These are phyloP conservation scores for Calonectria hongkongensis DNA, from an alignment of 2,329 filamentous ascomycete species.

Conservation along the genomic window DNA sequence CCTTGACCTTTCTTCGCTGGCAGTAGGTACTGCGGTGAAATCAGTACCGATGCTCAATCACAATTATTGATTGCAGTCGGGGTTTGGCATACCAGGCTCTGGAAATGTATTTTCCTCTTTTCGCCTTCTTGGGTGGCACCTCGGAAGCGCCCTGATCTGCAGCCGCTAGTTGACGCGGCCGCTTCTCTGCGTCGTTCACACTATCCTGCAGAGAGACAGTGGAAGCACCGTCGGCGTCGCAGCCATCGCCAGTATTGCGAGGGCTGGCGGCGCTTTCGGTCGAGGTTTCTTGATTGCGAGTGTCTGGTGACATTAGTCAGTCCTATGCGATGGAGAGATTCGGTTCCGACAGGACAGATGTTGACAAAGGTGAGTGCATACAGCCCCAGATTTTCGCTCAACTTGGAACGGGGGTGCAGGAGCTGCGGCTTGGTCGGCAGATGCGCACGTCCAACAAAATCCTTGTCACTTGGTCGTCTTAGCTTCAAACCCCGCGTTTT, in stretches of 20 bases:
- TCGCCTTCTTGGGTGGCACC: neutral
- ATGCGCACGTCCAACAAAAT: neutral
- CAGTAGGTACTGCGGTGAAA: neutral
- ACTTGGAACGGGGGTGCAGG: neutral
- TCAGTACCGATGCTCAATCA: neutral
- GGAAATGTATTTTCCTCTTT: constrained; percentile 8
- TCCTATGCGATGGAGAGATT: neutral
- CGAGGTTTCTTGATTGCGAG: neutral
- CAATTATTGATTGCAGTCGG: too few species aligned
- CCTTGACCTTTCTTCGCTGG: constrained; percentile 16
- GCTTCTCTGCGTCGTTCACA: neutral
- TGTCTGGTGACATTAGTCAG: neutral
- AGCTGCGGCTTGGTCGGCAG: neutral
- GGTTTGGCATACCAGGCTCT: neutral
- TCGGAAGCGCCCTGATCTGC: neutral
- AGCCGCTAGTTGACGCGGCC: too few species aligned
- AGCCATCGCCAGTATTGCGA: too few species aligned
- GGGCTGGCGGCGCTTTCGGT: too few species aligned
- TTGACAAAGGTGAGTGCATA: neutral
- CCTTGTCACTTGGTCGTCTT: neutral
- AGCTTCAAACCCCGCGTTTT: constrained; percentile 22
- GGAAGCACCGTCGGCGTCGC: neutral
- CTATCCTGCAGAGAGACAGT: neutral
- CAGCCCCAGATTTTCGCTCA: neutral
- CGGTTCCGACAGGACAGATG: too few species aligned